Conservation (phyloP, 495 filamentous ascomycete species). For the Letharia lupina region DNA sequence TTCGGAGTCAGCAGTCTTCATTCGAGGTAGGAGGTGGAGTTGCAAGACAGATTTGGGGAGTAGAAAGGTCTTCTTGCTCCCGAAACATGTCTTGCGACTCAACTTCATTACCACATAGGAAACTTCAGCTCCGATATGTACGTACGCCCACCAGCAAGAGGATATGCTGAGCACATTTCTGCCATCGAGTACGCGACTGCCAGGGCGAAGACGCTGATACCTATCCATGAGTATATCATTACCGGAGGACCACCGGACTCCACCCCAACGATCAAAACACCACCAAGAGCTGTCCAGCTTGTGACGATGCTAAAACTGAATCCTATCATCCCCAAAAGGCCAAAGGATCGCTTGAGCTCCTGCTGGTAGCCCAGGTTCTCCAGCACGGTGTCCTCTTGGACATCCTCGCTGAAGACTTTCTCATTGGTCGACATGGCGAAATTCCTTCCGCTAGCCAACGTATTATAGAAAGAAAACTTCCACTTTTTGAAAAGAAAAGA, state of each 20-base stretch:
- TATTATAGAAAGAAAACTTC: neutral
- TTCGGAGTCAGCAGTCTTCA: too few species aligned
- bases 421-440: constrained; percentile 13
- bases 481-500: neutral
- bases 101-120: too few species aligned
- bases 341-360: constrained; percentile 50
- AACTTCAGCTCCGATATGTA: too few species aligned
- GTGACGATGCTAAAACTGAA: constrained; percentile 55
- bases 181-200: constrained; percentile 51
- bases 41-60: too few species aligned
- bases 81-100: too few species aligned
- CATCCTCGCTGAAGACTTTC: constrained; percentile 27
- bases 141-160: constrained; percentile 21
- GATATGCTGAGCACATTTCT: constrained; percentile 34
- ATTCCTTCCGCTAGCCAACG: neutral
- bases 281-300: constrained; percentile 49
- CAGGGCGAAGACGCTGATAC: constrained; percentile 41
- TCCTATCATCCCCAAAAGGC: constrained; percentile 51
- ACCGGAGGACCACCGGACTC: constrained; percentile 48
- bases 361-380: constrained; percentile 45
- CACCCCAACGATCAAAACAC: constrained; percentile 49
- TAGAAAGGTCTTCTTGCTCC: too few species aligned
- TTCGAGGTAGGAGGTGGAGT: too few species aligned
- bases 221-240: constrained; percentile 51
- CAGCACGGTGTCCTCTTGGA: constrained; percentile 37